Base-by-base conservation (phyloP, 768 basidiomycete species). In the Leccinum variicolor region DNA sequence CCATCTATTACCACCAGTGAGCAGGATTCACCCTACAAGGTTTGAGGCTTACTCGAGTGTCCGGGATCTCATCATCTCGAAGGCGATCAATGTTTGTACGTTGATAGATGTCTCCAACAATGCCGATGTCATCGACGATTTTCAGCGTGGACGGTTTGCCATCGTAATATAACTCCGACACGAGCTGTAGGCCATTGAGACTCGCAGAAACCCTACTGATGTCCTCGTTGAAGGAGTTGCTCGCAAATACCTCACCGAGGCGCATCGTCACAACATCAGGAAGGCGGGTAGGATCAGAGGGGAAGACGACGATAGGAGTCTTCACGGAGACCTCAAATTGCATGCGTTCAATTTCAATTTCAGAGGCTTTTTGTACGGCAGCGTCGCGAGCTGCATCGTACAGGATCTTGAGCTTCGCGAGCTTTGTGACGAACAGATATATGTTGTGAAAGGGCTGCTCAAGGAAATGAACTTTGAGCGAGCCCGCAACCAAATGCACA, bases 361-460 rank as follows among this genome's bases (percentile, higher is more conserved):
- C 92, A n/a, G 92, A 85, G 5, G 94, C 97, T 50, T 83, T 80
- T 69, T 98, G 92, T 25, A 92, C 94, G 39, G 97, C 97, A 21
- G 85, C 96, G 68, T 92, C 86, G 2, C 92, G 90, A 11, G 96
- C 94, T 19, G 94, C 85, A 73, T 99, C 96, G 63, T 98, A 98
- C 11, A 98, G 71, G 2, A 89, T 90, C 75, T 98, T 98, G 64
- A 99, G 84, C 61, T 85, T 87, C 5, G 94, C 91, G 36, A 99
- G 84, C 69, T 93, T 90, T 57, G 84, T 76, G 36, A 93, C 70
- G 74, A 95, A 99, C 21, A 85, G 69, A 69, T 90, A 92, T 29
- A 98, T 84, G 62, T 88, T 85, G 52, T 87, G 92, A n/a, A 98
- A 78, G n/a, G 95, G 93, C 53, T 86, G 79, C 69, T 96, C 92